Evolutionary conservation across 345 rosid species (phyloP).

Genomic region (Camelina neglecta): DNA sequence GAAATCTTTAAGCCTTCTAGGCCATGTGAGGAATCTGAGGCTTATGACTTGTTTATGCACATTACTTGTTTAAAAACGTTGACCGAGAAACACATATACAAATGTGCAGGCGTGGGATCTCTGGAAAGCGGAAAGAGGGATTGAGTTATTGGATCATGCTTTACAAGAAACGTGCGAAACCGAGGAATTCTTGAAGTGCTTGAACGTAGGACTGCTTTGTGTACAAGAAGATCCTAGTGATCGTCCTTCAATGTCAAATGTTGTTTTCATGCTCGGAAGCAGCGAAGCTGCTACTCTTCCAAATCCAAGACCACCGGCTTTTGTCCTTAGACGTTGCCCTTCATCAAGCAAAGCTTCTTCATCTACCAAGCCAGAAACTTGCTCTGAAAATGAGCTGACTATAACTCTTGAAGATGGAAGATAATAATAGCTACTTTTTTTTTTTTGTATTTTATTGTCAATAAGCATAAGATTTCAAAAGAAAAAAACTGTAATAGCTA

Average conservation of each 20-base stretch:
- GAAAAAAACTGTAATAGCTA: constrained; percentile 14
- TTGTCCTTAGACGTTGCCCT: constrained; percentile 44
- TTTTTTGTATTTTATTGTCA: constrained; percentile 3
- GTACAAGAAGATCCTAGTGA: constrained; percentile 64
- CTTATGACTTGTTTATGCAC: constrained; percentile 1
- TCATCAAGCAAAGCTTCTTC: constrained; percentile 59
- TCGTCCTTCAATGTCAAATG: constrained; percentile 61
- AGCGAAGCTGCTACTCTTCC: constrained; percentile 52
- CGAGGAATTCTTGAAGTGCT: constrained; percentile 48
- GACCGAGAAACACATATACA: constrained; percentile 6
- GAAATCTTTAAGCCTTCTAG: constrained; percentile 52
- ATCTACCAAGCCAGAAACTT: constrained; percentile 54
- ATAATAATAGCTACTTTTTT: constrained; percentile 12
- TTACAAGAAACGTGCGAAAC: constrained; percentile 38
- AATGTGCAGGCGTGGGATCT: constrained; percentile 59
- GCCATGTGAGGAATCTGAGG: constrained; percentile 51
- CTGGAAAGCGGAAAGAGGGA: constrained; percentile 51
- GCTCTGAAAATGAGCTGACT: constrained; percentile 52
- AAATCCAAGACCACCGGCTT: constrained; percentile 58
- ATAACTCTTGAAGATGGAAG: constrained; percentile 61
- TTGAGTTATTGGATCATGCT: constrained; percentile 50
- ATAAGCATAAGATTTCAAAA: constrained; percentile 16
- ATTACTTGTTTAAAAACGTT: constrained; percentile 3
- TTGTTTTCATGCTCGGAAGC: constrained; percentile 57
- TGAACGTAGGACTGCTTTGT: constrained; percentile 61